Conservation (phyloP, 2,329 filamentous ascomycete genomes). For the Apiospora arundinis region DNA sequence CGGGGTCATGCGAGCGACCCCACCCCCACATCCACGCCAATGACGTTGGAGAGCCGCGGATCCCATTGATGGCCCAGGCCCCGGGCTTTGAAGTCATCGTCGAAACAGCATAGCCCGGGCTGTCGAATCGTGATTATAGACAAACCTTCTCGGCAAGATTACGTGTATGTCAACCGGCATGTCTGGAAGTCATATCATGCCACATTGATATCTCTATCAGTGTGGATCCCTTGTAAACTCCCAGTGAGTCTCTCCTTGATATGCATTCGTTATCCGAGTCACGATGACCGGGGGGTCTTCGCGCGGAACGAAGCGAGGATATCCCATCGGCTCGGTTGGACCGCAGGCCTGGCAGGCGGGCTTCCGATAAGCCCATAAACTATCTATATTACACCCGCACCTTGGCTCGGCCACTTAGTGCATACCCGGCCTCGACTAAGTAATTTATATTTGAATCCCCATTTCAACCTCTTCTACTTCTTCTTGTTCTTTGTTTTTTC, state of each 20-base stretch:
- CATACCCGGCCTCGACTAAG: not conserved
- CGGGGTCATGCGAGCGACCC: not conserved
- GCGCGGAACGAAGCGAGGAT: not conserved
- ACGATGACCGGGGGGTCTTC: not conserved
- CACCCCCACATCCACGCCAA: not conserved
- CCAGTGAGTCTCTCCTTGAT: not conserved
- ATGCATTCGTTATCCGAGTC: not conserved
- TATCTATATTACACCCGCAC: slow-evolving; percentile 1
- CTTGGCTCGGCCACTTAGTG: slow-evolving; percentile 5
- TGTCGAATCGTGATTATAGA: not conserved
- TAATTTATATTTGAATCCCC: not conserved
- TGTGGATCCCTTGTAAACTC: not conserved
- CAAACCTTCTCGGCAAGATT: not conserved
- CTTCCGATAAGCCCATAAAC: not conserved
- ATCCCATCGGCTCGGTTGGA: not conserved
- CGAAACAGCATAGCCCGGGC: not conserved
- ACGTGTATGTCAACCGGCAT: not conserved
- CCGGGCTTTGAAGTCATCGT: not conserved
- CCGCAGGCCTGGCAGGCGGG: not conserved
- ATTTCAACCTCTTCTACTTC: not conserved
- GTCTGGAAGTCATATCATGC: not conserved
- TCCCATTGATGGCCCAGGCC: not conserved
- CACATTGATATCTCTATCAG: not conserved
- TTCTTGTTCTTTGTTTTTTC: not conserved
- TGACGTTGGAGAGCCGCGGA: not conserved